phyloP scores from a whole-genome alignment of 2,329 filamentous ascomycete species.

The Fonsecaea multimorphosa region DNA sequence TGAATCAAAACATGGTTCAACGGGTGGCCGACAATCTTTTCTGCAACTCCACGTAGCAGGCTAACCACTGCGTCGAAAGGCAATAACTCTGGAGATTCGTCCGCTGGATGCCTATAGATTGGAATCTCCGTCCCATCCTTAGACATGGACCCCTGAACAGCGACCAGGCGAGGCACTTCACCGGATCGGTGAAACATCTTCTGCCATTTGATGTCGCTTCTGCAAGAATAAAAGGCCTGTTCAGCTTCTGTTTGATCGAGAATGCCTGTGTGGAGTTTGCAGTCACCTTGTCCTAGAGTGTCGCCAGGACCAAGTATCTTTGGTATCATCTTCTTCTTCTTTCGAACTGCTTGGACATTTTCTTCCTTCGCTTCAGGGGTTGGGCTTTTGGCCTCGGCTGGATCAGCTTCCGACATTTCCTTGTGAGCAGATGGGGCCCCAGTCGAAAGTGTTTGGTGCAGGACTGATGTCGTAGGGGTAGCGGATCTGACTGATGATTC shows the following conservation, averaged over 20 bases:
- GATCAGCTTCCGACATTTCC: constrained; percentile 7
- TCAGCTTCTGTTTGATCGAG: constrained; percentile 68
- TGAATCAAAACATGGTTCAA: constrained; percentile 95
- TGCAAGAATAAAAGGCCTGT: constrained; percentile 48
- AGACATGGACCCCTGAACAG: constrained; percentile 77
- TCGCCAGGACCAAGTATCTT: constrained; percentile 51
- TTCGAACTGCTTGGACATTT: background rate
- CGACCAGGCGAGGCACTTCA: constrained; percentile 87
- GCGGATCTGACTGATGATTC: constrained; percentile 22
- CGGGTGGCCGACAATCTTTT: constrained; percentile 74
- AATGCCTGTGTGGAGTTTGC: constrained; percentile 72
- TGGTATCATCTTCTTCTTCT: constrained; percentile 25
- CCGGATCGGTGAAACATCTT: constrained; percentile 92
- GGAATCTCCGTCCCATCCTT: constrained; percentile 73
- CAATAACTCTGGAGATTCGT: constrained; percentile 79
- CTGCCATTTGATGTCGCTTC: constrained; percentile 78
- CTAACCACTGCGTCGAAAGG: constrained; percentile 77
- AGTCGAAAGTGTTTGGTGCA: background rate
- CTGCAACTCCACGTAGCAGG: constrained; percentile 70
- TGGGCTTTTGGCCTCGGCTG: background rate
- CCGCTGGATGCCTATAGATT: constrained; percentile 92
- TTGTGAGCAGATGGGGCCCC: constrained; percentile 8
- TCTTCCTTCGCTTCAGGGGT: background rate
- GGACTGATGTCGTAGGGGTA: constrained; percentile 9
- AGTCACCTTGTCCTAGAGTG: constrained; percentile 79